Percentiles rank a stretch among this genome's conserved stretches.
phyloP scores from a whole-genome alignment of 768 basidiomycete genomes.

The Galerina sulciceps region DNA sequence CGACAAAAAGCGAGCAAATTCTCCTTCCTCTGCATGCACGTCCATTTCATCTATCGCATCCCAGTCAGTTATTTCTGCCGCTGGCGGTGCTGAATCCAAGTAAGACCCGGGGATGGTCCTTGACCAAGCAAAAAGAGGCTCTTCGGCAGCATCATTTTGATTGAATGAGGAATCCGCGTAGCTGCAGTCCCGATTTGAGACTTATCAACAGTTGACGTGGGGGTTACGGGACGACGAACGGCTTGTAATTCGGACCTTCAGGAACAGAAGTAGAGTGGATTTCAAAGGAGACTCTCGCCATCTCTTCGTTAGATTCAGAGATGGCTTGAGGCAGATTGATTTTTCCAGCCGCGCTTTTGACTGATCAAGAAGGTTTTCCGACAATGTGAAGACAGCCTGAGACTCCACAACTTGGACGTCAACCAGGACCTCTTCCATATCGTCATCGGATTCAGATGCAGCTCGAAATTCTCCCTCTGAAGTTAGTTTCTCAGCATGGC shows the following conservation, averaged over 20 bases:
- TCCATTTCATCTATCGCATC: slow-evolving; percentile 91
- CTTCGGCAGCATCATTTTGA: slow-evolving; percentile 2
- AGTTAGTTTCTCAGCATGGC: background rate
- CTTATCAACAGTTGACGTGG: too few species aligned
- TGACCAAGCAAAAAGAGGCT: slow-evolving; percentile 28
- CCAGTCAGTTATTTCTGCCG: slow-evolving; percentile 47
- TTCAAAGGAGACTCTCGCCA: too few species aligned
- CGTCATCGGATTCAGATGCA: slow-evolving; percentile 35
- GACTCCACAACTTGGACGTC: background rate
- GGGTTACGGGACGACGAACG: too few species aligned
- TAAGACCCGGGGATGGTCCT: slow-evolving; percentile 30
- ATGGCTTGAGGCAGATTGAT: too few species aligned
- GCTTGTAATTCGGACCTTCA: too few species aligned
- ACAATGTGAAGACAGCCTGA: background rate
- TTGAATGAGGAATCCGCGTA: background rate
- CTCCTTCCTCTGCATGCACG: slow-evolving; percentile 76
- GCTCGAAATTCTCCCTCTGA: background rate
- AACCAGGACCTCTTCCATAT: slow-evolving; percentile 43
- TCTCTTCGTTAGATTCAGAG: too few species aligned
- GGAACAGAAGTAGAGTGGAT: too few species aligned
- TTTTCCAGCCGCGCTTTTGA: background rate
- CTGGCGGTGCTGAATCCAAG: slow-evolving; percentile 18
- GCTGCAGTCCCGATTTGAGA: too few species aligned
- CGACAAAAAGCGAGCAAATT: slow-evolving; percentile 92
- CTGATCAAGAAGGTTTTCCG: background rate